A percentile compares a stretch with the other conserved stretches of the same genome.
Conservation (phyloP, 805 yeast genomes). For the Kluyveromyces lactis region DNA sequence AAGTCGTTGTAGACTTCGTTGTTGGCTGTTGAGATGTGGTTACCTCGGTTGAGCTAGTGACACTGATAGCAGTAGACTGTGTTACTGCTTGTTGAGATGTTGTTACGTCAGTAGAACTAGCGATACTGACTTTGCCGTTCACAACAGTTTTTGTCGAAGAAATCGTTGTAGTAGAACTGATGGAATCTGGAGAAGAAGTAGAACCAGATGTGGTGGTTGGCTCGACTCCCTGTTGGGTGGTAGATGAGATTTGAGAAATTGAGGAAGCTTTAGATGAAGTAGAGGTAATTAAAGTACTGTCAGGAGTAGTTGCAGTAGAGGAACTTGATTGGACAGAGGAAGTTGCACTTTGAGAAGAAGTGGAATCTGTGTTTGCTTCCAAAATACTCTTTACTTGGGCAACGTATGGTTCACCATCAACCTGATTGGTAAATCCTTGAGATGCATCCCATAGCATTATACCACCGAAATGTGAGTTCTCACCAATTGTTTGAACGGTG, state of each 20-base stretch:
- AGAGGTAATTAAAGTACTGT: slow-evolving; percentile 7
- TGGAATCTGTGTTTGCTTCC: slow-evolving; percentile 15
- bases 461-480: slow-evolving; percentile 73
- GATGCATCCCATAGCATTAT: slow-evolving; percentile 89
- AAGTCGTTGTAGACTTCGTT: slow-evolving; percentile 4
- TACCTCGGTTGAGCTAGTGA: slow-evolving; percentile 3
- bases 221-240: slow-evolving; percentile 7
- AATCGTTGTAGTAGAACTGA: slow-evolving; percentile 1
- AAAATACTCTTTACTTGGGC: slow-evolving; percentile 37
- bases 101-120: neutral
- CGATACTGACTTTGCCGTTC: neutral
- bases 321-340: slow-evolving; percentile 13
- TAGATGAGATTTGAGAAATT: slow-evolving; percentile 5
- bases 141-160: neutral
- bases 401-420: slow-evolving; percentile 38
- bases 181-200: neutral
- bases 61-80: too few relatives aligned
- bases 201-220: slow-evolving; percentile 4
- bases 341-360: slow-evolving; percentile 13
- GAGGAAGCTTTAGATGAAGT: slow-evolving; percentile 6
- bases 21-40: slow-evolving; percentile 5
- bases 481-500: slow-evolving; percentile 64
- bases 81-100: neutral
- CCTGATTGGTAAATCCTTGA: slow-evolving; percentile 45
- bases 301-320: neutral